Percentiles rank a stretch among this genome's conserved stretches.
Evolutionary conservation across 1,284 basidiomycete genomes (phyloP).

Genomic region (Rhodotorula sp.): DNA sequence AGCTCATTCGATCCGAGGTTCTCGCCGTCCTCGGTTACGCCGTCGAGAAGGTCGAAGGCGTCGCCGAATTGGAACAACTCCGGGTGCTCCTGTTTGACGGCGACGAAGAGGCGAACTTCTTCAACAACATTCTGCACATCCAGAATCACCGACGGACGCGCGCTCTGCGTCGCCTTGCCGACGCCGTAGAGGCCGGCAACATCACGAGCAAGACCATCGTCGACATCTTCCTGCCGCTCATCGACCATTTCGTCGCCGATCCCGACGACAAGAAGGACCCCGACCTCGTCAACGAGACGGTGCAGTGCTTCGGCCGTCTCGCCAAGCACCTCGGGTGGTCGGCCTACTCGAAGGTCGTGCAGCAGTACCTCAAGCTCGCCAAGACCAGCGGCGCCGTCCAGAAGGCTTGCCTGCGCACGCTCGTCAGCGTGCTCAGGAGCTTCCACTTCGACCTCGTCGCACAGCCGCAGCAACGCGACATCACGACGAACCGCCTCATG

Average conservation of each 20-base stretch:
- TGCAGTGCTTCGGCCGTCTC: slow-evolving; percentile 72
- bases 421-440: slow-evolving; percentile 82
- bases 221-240: slow-evolving; percentile 83
- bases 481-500: slow-evolving; percentile 55
- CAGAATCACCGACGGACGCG: slow-evolving; percentile 88
- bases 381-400: slow-evolving; percentile 72
- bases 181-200: slow-evolving; percentile 69
- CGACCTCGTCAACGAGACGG: slow-evolving; percentile 87
- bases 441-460: slow-evolving; percentile 71
- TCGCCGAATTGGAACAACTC: slow-evolving; percentile 43
- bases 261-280: slow-evolving; percentile 73
- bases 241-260: slow-evolving; percentile 75
- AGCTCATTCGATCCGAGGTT: slow-evolving; percentile 85
- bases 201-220: slow-evolving; percentile 72
- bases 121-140: slow-evolving; percentile 93
- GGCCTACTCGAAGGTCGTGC: slow-evolving; percentile 76
- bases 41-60: slow-evolving; percentile 54
- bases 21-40: slow-evolving; percentile 77
- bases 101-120: slow-evolving; percentile 94
- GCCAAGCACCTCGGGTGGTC: slow-evolving; percentile 77
- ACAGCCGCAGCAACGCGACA: slow-evolving; percentile 31
- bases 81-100: slow-evolving; percentile 81
- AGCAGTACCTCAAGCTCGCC: slow-evolving; percentile 75
- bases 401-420: slow-evolving; percentile 78
- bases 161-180: slow-evolving; percentile 80